Percentiles rank a stretch among this genome's conserved stretches.
These are phyloP conservation scores for Vitis labrusca DNA, from an alignment of 164 flowering plant genomes.

Conservation along the genomic window DNA sequence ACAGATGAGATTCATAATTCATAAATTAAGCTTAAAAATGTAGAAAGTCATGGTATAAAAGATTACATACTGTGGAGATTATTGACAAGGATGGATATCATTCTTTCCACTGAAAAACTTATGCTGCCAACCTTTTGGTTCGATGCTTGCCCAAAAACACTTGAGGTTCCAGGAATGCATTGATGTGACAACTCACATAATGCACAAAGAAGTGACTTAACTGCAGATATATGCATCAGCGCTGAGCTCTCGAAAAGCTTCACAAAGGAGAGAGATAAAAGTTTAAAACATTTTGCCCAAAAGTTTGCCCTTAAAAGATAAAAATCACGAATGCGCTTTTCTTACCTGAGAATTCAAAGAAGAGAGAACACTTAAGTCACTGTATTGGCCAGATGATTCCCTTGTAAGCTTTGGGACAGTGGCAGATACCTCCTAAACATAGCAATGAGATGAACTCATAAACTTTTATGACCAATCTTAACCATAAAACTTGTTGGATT, in stretches of 20 bases:
- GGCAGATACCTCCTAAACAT: slow-evolving; percentile 75
- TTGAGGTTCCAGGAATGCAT: slow-evolving; percentile 48
- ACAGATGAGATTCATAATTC: too few species aligned
- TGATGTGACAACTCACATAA: slow-evolving; percentile 70
- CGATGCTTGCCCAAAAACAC: slow-evolving; percentile 55
- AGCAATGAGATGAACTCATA: slow-evolving; percentile 7
- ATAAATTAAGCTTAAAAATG: too few species aligned
- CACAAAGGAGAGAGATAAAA: slow-evolving; percentile 17
- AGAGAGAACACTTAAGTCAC: slow-evolving; percentile 90
- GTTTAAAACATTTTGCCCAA: slow-evolving; percentile 22
- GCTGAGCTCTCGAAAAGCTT: slow-evolving; percentile 98
- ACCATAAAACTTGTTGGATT: not conserved
- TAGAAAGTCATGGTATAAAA: too few species aligned
- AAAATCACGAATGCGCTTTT: not conserved
- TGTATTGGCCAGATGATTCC: slow-evolving; percentile 85
- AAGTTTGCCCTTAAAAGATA: not conserved
- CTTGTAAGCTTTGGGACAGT: slow-evolving; percentile 73
- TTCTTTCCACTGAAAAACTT: slow-evolving; percentile 83
- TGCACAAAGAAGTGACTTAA: slow-evolving; percentile 90
- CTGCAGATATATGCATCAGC: slow-evolving; percentile 89
- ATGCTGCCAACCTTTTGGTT: slow-evolving; percentile 79
- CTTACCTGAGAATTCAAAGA: slow-evolving; percentile 92
- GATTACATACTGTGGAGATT: slow-evolving; percentile 85
- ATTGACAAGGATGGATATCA: slow-evolving; percentile 80
- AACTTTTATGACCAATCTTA: not conserved